Percentiles rank a stretch among this genome's conserved stretches.
Evolutionary conservation across 176 grass and related monocot genomes (phyloP).

Genomic region (Lolium rigidum): DNA sequence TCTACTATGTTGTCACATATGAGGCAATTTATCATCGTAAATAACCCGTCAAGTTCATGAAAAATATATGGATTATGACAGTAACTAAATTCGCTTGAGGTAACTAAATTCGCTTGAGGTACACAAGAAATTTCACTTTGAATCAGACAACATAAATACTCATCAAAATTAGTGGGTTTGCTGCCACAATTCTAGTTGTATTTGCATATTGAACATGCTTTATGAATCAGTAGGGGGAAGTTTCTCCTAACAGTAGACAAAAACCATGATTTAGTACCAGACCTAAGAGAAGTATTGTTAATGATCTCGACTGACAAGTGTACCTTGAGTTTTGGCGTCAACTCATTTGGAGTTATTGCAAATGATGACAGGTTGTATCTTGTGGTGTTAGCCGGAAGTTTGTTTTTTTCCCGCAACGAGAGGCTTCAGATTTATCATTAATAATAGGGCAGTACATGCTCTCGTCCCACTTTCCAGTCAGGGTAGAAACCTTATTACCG

Average conservation of each 20-base stretch:
- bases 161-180: too few species aligned
- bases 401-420: conserved; percentile 77
- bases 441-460: conserved; percentile 52
- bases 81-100: too few species aligned
- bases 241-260: conserved; percentile 62
- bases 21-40: too few species aligned
- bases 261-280: conserved; percentile 33
- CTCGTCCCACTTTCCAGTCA: conserved; percentile 84
- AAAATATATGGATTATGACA: too few species aligned
- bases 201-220: conserved; percentile 55
- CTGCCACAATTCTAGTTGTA: conserved; percentile 62
- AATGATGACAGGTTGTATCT: conserved; percentile 86
- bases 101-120: too few species aligned
- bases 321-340: conserved; percentile 75
- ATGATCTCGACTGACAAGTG: not conserved
- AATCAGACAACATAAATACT: too few species aligned
- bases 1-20: too few species aligned
- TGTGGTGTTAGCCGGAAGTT: conserved; percentile 67
- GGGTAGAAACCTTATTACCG: conserved; percentile 58
- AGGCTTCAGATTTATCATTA: conserved; percentile 48
- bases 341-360: conserved; percentile 82
- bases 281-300: conserved; percentile 15
- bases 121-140: too few species aligned
- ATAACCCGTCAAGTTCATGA: too few species aligned
- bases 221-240: conserved; percentile 84